These are phyloP conservation scores for Calonectria henricotiae DNA, from an alignment of 2,329 filamentous ascomycete species.

Conservation along the genomic window DNA sequence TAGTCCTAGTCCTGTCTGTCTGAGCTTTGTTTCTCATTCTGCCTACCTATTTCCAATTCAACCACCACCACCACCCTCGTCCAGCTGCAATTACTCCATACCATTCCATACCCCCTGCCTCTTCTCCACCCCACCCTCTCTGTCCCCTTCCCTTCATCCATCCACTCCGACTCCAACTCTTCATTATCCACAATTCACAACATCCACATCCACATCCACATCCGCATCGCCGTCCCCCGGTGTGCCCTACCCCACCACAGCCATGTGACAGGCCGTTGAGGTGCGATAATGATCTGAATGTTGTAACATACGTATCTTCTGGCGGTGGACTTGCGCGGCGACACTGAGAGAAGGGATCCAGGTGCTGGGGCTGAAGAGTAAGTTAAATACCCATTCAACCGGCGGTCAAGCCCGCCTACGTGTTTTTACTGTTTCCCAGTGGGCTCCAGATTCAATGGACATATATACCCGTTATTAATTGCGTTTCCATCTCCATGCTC, in stretches of 20 bases:
- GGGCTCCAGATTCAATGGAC: conserved; percentile 34
- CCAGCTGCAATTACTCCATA: conserved; percentile 3
- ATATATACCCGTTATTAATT: conserved; percentile 23
- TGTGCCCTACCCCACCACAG: conserved; percentile 43
- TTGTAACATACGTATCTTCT: conserved; percentile 40
- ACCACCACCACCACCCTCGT: conserved; percentile 15
- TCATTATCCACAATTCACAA: conserved; percentile 18
- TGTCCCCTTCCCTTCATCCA: conserved; percentile 3
- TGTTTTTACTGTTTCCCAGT: conserved; percentile 5
- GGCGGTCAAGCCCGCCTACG: conserved; percentile 45
- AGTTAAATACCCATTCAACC: conserved; percentile 43
- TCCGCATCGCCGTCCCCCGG: conserved; percentile 28
- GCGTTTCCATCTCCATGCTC: conserved; percentile 15
- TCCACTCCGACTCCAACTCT: conserved; percentile 34
- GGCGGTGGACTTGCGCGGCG: conserved; percentile 35
- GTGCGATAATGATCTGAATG: conserved; percentile 47
- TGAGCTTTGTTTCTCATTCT: conserved; percentile 21
- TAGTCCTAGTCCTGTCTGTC: conserved; percentile 21
- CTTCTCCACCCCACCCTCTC: conserved; percentile 24
- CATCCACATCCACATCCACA: conserved; percentile 9
- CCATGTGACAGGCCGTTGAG: conserved; percentile 48
- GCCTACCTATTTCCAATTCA: conserved; percentile 7
- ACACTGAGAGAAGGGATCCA: conserved; percentile 30
- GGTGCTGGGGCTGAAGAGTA: conserved; percentile 39
- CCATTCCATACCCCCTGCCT: conserved; percentile 4